Evolutionary conservation across 2,329 filamentous ascomycete species (phyloP).

Genomic region (Dactylonectria estremocensis): DNA sequence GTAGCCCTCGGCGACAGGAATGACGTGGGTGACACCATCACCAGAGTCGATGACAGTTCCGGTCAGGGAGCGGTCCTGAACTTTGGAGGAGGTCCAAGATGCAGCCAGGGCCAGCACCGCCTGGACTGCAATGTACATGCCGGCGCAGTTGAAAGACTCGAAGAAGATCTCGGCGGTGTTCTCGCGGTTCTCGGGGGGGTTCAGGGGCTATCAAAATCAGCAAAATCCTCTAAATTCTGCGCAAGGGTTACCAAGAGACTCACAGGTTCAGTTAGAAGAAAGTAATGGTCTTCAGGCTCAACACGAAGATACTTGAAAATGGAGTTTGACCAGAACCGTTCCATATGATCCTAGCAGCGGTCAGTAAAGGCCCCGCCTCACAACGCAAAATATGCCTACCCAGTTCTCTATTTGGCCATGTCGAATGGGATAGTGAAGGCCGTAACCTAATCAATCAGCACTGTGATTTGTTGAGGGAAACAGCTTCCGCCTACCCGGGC

Average conservation of each 20-base stretch:
- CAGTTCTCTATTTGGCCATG: constrained; percentile 99
- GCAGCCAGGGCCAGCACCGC: constrained; percentile 96
- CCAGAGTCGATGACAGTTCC: constrained; percentile 99
- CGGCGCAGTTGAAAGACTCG: constrained; percentile 99
- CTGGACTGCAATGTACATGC: constrained; percentile 98
- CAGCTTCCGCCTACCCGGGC: constrained; percentile 75
- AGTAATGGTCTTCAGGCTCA: constrained; percentile 98
- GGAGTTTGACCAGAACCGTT: constrained; percentile 99
- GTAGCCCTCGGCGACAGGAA: constrained; percentile 98
- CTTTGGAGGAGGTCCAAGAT: constrained; percentile 98
- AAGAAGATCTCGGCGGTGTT: constrained; percentile 99
- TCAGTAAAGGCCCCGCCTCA: constrained; percentile 45
- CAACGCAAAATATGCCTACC: constrained; percentile 68
- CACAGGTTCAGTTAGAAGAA: constrained; percentile 97
- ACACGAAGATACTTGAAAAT: constrained; percentile 99
- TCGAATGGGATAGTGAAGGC: constrained; percentile 96
- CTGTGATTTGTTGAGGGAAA: constrained; percentile 15
- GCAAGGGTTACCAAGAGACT: constrained; percentile 49
- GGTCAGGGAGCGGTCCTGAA: constrained; percentile 94
- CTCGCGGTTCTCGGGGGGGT: constrained; percentile 98
- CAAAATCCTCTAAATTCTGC: constrained; percentile 17
- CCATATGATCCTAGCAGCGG: constrained; percentile 88
- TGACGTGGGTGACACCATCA: constrained; percentile 99
- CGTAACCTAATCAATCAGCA: constrained; percentile 77
- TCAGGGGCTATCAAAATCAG: constrained; percentile 78